Evolutionary conservation across 2,329 filamentous ascomycete species (phyloP).

Genomic region (Neonectria sp.): DNA sequence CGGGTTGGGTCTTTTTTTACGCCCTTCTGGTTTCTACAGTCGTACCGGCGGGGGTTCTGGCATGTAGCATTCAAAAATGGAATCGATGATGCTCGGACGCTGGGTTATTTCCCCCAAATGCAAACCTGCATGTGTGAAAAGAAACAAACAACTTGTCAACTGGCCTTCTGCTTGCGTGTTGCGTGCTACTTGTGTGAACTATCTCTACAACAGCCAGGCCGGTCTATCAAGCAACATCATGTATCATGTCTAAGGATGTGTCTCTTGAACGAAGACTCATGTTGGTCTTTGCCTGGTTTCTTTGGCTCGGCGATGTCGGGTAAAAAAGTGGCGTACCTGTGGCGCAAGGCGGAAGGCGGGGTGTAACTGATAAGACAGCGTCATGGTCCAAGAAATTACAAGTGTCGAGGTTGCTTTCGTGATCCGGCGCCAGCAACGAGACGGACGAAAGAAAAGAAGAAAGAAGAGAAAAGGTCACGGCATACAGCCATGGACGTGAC

Average conservation of each 20-base stretch:
- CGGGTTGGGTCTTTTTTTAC: slow-evolving; percentile 69
- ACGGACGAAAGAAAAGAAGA: background rate
- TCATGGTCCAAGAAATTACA: background rate
- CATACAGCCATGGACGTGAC: background rate
- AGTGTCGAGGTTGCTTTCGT: background rate
- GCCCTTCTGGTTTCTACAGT: slow-evolving; percentile 64
- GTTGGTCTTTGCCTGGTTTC: background rate
- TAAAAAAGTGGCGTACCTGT: background rate
- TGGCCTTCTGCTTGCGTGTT: background rate
- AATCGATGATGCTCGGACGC: slow-evolving; percentile 64
- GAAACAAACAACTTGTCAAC: background rate
- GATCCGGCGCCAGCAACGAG: background rate
- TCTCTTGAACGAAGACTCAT: background rate
- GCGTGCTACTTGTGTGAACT: background rate
- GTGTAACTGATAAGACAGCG: background rate
- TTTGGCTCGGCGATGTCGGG: too few species aligned
- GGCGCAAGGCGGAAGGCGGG: background rate
- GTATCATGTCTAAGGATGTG: background rate
- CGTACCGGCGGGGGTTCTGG: slow-evolving; percentile 66
- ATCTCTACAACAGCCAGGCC: background rate
- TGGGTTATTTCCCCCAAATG: slow-evolving; percentile 45
- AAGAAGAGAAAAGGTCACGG: too few species aligned
- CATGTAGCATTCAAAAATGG: slow-evolving; percentile 72
- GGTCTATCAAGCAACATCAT: background rate
- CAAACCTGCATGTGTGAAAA: slow-evolving; percentile 15